Evolutionary conservation across 208 protist genomes (phyloP), one percentile per base, ranked within the genome.

Genomic region (Trypanosoma scelopori): DNA sequence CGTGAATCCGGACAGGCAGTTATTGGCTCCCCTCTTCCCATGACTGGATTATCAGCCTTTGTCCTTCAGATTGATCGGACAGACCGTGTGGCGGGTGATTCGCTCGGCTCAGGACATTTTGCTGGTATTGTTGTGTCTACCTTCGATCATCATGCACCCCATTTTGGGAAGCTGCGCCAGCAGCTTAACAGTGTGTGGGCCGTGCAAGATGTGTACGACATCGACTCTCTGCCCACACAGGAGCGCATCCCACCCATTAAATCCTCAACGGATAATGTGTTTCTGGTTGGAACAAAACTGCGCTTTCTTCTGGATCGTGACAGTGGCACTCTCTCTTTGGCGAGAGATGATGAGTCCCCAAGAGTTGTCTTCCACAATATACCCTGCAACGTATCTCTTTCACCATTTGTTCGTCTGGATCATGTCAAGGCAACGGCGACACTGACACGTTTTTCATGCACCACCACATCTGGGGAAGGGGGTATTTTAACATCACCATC

Each of bases 171-270:
- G 9, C 62, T 97, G 32, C 81, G 87, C 58, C 68, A 69, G 9
- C 59, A 65, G 16, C 49, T 68, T 7, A 66, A 78, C 45, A 58
- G 43, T 11, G 50, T 94, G 12, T 97, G 91, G 91, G 87, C 79
- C n/a, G 81, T 97, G 59, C 91, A 97, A 65, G 91, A 97, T 64
- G 71, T 94, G 6, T 80, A 92, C 64, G 91, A 97, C 53, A 70
- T 57, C 16, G 91, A 97, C 59, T 94, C 88, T 22, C 73, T 92
- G 72, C 80, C 85, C 1, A 85, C 76, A 13, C 91, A 97, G 70
- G 70, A 77, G 35, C 49, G 46, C 15, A 64, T 96, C 27, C 80
- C 86, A 27, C 79, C 82, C 12, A 65, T 93, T 39, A 60, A 58
- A 49, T 42, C 62, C 7, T 78, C 77, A 58, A 28, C 5, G 13